These are phyloP conservation scores for Pythium guiyangense DNA, from an alignment of 352 stramenopile species.

Conservation along the genomic window DNA sequence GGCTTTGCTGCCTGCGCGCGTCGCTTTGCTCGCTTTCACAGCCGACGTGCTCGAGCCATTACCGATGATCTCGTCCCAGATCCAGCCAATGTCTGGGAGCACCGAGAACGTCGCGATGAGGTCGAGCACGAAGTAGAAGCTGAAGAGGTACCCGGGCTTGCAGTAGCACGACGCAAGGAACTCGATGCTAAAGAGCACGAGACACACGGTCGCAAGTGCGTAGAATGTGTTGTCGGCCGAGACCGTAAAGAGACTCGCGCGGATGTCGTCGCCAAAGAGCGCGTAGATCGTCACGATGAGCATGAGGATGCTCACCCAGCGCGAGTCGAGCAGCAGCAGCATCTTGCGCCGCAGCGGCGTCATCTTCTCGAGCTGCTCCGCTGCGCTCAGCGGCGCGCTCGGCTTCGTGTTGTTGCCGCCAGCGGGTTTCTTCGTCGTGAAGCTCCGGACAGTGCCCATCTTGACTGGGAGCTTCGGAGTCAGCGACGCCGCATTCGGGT, in stretches of 20 bases:
- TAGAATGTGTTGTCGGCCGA: slow-evolving; percentile 81
- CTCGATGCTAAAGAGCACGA: slow-evolving; percentile 88
- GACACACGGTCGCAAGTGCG: slow-evolving; percentile 78
- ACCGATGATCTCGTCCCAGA: slow-evolving; percentile 74
- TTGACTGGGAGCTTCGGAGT: slow-evolving; percentile 57
- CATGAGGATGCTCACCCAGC: slow-evolving; percentile 79
- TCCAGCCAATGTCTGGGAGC: slow-evolving; percentile 80
- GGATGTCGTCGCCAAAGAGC: slow-evolving; percentile 91
- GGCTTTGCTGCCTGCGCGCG: slow-evolving; percentile 68
- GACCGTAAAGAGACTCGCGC: slow-evolving; percentile 69
- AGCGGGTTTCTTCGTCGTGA: slow-evolving; percentile 18
- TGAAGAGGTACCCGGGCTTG: slow-evolving; percentile 75
- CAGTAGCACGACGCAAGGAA: slow-evolving; percentile 76
- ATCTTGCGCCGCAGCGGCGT: slow-evolving; percentile 35
- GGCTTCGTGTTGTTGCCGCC: slow-evolving; percentile 6
- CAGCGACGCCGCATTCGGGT: slow-evolving; percentile 39
- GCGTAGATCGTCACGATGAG: slow-evolving; percentile 90
- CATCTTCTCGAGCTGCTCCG: slow-evolving; percentile 35
- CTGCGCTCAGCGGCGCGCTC: slow-evolving; percentile 14
- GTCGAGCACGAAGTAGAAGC: slow-evolving; percentile 91
- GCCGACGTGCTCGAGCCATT: slow-evolving; percentile 35
- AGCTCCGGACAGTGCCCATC: slow-evolving; percentile 25
- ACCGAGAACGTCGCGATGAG: slow-evolving; percentile 83
- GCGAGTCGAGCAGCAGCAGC: slow-evolving; percentile 62
- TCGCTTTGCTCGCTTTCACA: slow-evolving; percentile 68